Base-by-base conservation (phyloP, 225 moss, liverwort and hornwort species). In the Sphagnum tenellum region DNA sequence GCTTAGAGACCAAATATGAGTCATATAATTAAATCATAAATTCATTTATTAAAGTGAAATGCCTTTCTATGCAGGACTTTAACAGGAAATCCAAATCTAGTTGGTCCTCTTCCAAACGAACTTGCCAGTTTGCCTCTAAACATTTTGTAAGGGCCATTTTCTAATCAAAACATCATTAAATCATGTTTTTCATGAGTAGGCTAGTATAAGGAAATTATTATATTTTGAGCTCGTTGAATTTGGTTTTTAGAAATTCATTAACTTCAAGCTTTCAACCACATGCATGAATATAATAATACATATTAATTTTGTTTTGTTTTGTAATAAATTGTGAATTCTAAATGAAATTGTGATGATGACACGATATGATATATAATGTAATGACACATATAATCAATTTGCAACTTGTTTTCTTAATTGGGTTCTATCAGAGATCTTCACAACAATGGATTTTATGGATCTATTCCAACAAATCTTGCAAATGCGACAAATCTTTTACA, bases 61-160 rank as follows among this genome's bases (percentile, higher is more conserved):
- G 4, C 55, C 53, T 50, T 29, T 47, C 12, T 77, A 69, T 50
- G 59, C 63, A 77, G 66, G 64, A 63, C 73, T 12, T 70, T 79
- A 64, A 76, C 75, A 51, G 69, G 72, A 11, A 79, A 79, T 70
- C 46, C 69, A 11, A 79, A 79, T 64, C 72, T 76, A 67, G 64
- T 66, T 47, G 79, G 75, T 66, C 5, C 66, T n/a, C 48, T 79
- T 11, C 75, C 79, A 11, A 9, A 2, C 2, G 69, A 76, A 47
- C 62, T 79, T 46, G 53, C 47, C 50, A 50, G 4, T 47, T 60
- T 76, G 45, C 48, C 72, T 50, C 64, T 79, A 14, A 79, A 76
- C 49, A 11, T 70, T 29, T 56, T 79, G 79, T 79, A 79, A 79
- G 75, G 5, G 10, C 64, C 51, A 49, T 29, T 8, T 65, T 53